Evolutionary conservation across 2,329 filamentous ascomycete genomes (phyloP).

Genomic region (Hypocreales sp.): DNA sequence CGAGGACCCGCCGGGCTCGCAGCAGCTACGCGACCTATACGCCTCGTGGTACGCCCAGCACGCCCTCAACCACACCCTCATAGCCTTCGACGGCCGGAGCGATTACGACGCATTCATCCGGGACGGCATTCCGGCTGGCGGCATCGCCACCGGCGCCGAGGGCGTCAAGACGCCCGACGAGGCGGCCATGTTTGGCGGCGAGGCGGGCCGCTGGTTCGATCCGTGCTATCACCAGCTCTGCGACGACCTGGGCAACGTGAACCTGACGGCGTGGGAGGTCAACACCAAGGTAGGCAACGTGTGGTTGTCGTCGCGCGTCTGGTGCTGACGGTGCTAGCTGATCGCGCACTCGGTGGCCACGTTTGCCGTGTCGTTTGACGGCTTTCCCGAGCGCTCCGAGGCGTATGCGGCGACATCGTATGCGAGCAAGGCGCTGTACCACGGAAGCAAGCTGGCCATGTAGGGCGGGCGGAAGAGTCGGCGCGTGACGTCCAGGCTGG

Average conservation of each 20-base stretch:
- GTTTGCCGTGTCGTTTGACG: slow-evolving; percentile 49
- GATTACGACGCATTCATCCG: slow-evolving; percentile 69
- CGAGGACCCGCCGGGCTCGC: slow-evolving; percentile 54
- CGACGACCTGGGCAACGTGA: slow-evolving; percentile 41
- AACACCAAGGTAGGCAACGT: slow-evolving; percentile 46
- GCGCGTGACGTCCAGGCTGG: too few relatives aligned
- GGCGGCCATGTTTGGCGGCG: slow-evolving; percentile 52
- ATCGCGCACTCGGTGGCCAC: slow-evolving; percentile 62
- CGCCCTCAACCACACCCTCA: slow-evolving; percentile 51
- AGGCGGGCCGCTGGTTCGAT: slow-evolving; percentile 44
- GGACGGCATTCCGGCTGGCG: slow-evolving; percentile 56
- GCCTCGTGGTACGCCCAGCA: slow-evolving; percentile 48
- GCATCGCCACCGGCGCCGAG: slow-evolving; percentile 66
- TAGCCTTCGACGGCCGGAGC: slow-evolving; percentile 62
- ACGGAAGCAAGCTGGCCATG: slow-evolving; percentile 29
- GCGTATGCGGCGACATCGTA: too few relatives aligned
- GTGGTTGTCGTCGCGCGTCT: too few relatives aligned
- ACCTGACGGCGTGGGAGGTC: slow-evolving; percentile 42
- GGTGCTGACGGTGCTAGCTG: too few relatives aligned
- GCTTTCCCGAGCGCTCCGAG: slow-evolving; percentile 49
- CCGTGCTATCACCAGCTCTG: slow-evolving; percentile 47
- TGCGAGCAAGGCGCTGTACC: slow-evolving; percentile 32
- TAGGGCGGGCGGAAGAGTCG: too few relatives aligned
- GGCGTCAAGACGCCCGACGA: slow-evolving; percentile 58
- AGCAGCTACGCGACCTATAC: slow-evolving; percentile 53